Evolutionary conservation across 805 yeast species (phyloP), one percentile per base, ranked within the genome.

Genomic region (Trichomonascus vanleenenianus): DNA sequence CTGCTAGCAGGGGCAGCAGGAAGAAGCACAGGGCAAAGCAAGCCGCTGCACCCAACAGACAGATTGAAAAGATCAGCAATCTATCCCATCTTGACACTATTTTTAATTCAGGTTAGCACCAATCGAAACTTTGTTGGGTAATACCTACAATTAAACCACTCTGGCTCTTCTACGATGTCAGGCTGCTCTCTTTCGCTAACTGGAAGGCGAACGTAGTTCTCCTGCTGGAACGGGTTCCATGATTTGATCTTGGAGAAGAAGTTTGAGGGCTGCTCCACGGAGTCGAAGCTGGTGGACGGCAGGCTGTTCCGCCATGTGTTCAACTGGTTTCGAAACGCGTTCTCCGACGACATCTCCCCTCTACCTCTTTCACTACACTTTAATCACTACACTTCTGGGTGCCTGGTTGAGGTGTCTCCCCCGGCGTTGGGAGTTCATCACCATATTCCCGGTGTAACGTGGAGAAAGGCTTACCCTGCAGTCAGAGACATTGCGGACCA

Each of bases 21-120:
- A 87, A 78, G 51, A 91, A 76, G 52, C 96, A 85, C 22, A 91
- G 63, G 10, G 80, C 73, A 63, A 91, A 93, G 58, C 96, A 87
- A 2, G 83, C 78, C n/a, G 74, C 66, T 0, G 96, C 76, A 0
- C 89, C 93, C 0, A 76, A 71, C 3, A 93, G 67, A 55, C 95
- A 85, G 44, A 83, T 76, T 16, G 79, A 75, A 58, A 93, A 91
- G 3, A 91, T 80, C 22, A 86, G 60, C 22, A 88, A 66, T 44
- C 95, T 69, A 60, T 93, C 98, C 62, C 89, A 77, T 49, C 94
- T 68, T 9, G 93, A 78, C 50, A 68, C 59, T 56, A 36, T 2
- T 16, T 27, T 3, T 6, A n/a, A 4, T 14, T 16, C 31, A 33
- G 25, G 9, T 6, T 11, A 7, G 10, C 14, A 35, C n/a, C 14